Evolutionary conservation across 306 rosid species (phyloP).

Genomic region (Parietaria judaica): DNA sequence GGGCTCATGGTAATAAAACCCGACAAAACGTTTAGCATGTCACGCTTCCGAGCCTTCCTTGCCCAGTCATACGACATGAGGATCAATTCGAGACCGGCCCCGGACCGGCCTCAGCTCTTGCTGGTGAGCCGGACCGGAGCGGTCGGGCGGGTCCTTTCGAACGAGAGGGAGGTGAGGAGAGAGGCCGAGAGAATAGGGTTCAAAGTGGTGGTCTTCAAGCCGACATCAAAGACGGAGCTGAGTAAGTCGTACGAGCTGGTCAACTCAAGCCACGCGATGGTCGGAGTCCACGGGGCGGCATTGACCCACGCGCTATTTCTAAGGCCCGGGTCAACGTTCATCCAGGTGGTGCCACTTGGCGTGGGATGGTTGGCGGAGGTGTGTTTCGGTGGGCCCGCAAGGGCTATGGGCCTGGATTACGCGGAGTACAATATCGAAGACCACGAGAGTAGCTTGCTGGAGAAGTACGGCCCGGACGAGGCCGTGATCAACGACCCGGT

Average conservation of each 20-base stretch:
- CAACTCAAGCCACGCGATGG: slow-evolving; percentile 35
- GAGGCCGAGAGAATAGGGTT: slow-evolving; percentile 27
- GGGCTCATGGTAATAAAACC: slow-evolving; percentile 33
- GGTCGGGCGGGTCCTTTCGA: slow-evolving; percentile 12
- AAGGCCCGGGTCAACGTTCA: slow-evolving; percentile 17
- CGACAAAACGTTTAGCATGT: slow-evolving; percentile 9
- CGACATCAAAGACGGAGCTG: slow-evolving; percentile 13
- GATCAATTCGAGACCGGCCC: too few species aligned
- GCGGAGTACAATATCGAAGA: slow-evolving; percentile 25
- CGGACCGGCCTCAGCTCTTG: slow-evolving; percentile 1
- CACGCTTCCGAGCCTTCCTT: slow-evolving; percentile 28
- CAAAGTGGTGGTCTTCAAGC: slow-evolving; percentile 27
- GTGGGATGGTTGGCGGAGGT: slow-evolving; percentile 22
- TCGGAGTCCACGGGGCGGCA: slow-evolving; percentile 53
- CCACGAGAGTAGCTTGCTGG: slow-evolving; percentile 29
- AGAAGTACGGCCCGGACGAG: slow-evolving; percentile 23
- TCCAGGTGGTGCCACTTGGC: slow-evolving; percentile 52
- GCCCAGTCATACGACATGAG: slow-evolving; percentile 19
- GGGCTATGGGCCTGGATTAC: slow-evolving; percentile 24
- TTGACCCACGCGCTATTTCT: slow-evolving; percentile 38
- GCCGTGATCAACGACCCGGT: slow-evolving; percentile 20
- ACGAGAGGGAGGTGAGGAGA: slow-evolving; percentile 5
- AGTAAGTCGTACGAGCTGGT: slow-evolving; percentile 21
- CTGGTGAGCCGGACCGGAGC: slow-evolving; percentile 1
- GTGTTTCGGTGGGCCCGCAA: slow-evolving; percentile 17